These are phyloP conservation scores for Bolboschoenus planiculmis DNA, from an alignment of 176 grass and related monocot genomes.

Conservation along the genomic window DNA sequence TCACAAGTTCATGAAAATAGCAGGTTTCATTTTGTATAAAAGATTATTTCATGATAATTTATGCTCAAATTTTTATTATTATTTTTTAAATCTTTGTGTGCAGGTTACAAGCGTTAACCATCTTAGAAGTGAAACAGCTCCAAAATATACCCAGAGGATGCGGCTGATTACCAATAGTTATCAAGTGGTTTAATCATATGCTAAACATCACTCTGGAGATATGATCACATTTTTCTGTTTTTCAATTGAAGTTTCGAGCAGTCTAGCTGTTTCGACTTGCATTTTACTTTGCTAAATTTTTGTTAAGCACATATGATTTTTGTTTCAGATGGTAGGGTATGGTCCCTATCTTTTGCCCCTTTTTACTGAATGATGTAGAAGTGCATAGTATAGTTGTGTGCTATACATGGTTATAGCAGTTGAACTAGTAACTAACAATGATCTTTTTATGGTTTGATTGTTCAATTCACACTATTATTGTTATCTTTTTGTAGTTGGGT, in stretches of 20 bases:
- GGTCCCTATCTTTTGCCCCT: no score
- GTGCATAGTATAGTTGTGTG: neutral
- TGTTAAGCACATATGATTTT: neutral
- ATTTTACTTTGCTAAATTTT: neutral
- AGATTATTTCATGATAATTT: neutral
- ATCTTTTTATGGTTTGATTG: no score
- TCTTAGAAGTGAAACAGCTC: conserved; percentile 45
- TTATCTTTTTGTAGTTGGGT: no score
- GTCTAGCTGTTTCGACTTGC: neutral
- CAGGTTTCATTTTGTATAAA: no score
- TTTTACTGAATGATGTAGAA: neutral
- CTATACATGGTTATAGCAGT: neutral
- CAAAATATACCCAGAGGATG: conserved; percentile 52
- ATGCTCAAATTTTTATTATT: neutral
- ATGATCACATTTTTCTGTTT: neutral
- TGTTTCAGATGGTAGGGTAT: neutral
- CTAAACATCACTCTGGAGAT: neutral
- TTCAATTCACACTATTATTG: no score
- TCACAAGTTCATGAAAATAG: no score
- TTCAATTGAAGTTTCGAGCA: neutral
- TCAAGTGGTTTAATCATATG: conserved; percentile 43
- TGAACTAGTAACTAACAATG: neutral
- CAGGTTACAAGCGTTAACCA: conserved; percentile 47
- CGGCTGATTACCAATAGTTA: conserved; percentile 52
- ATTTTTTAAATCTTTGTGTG: neutral